These are phyloP conservation scores for Fonsecaea erecta DNA, from an alignment of 2,329 filamentous ascomycete species.

Conservation along the genomic window DNA sequence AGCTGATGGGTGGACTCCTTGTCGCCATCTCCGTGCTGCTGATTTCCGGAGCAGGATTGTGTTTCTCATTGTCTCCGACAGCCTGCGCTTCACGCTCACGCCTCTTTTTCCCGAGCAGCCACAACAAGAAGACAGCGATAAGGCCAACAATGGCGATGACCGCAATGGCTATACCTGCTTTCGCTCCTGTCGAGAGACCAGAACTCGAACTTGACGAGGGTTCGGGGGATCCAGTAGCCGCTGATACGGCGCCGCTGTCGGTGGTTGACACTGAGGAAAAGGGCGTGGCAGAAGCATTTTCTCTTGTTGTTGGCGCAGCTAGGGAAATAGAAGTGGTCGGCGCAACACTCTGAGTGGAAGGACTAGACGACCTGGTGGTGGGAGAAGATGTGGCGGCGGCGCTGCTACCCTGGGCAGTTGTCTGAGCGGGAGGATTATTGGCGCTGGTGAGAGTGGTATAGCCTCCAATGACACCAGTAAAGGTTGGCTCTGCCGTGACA, in stretches of 20 bases:
- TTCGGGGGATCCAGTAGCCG: slow-evolving; percentile 30
- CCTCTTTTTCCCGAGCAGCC: slow-evolving; percentile 75
- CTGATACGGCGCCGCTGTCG: slow-evolving; percentile 22
- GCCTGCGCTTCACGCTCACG: slow-evolving; percentile 56
- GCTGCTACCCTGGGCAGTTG: slow-evolving; percentile 11
- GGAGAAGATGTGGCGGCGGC: slow-evolving; percentile 10
- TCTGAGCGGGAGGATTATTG: neutral
- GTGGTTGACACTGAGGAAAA: slow-evolving; percentile 11
- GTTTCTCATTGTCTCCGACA: slow-evolving; percentile 68
- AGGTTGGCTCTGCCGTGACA: slow-evolving; percentile 59
- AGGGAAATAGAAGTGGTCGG: slow-evolving; percentile 29
- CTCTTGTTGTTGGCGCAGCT: slow-evolving; percentile 22
- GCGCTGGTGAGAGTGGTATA: slow-evolving; percentile 47
- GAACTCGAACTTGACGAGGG: slow-evolving; percentile 18
- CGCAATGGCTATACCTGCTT: slow-evolving; percentile 85
- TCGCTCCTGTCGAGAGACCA: slow-evolving; percentile 56
- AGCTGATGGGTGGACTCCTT: slow-evolving; percentile 44
- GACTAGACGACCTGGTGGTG: slow-evolving; percentile 8
- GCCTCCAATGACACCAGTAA: slow-evolving; percentile 55
- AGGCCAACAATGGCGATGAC: slow-evolving; percentile 71
- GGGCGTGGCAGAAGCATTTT: slow-evolving; percentile 27
- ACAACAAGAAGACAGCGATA: slow-evolving; percentile 70
- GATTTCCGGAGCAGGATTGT: slow-evolving; percentile 41
- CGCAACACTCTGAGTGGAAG: slow-evolving; percentile 36
- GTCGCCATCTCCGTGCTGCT: slow-evolving; percentile 44